Evolutionary conservation across 768 basidiomycete genomes (phyloP).

Genomic region (Phaeotremella skinneri): DNA sequence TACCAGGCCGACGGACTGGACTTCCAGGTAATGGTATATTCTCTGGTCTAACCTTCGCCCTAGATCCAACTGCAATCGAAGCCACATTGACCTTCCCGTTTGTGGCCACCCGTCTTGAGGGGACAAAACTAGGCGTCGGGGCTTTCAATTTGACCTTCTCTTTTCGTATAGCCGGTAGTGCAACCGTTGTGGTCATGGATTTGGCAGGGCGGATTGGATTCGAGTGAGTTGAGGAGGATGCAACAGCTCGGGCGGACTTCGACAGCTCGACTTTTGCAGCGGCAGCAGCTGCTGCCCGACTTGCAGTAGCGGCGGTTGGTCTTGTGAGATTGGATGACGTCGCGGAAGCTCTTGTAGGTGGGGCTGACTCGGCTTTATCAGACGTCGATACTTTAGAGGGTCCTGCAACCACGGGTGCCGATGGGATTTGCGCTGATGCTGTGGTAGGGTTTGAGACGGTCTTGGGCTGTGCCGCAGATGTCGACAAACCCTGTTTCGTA

Average conservation of each 20-base stretch:
- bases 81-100: constrained; percentile 2
- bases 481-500: not conserved
- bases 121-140: constrained; percentile 35
- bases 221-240: not conserved
- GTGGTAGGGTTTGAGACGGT: constrained; percentile 13
- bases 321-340: constrained; percentile 3
- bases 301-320: not conserved
- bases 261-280: not conserved
- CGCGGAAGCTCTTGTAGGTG: not conserved
- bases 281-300: not conserved
- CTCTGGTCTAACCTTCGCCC: constrained; percentile 28
- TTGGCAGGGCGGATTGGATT: not conserved
- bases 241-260: not conserved
- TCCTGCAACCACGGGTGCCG: not conserved
- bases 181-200: constrained; percentile 11
- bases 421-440: constrained; percentile 13
- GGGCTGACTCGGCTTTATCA: not conserved
- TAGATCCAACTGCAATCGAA: not conserved
- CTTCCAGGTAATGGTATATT: constrained; percentile 19
- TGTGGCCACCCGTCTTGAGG: not conserved
- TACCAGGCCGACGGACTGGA: constrained; percentile 16
- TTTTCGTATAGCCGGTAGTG: constrained; percentile 30
- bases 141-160: constrained; percentile 39
- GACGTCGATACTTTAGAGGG: too few species aligned
- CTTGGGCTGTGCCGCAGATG: constrained; percentile 5